A percentile compares a stretch with the other conserved stretches of the same genome.
phyloP scores from a whole-genome alignment of 345 rosid genomes.

The Balakata baccata region DNA sequence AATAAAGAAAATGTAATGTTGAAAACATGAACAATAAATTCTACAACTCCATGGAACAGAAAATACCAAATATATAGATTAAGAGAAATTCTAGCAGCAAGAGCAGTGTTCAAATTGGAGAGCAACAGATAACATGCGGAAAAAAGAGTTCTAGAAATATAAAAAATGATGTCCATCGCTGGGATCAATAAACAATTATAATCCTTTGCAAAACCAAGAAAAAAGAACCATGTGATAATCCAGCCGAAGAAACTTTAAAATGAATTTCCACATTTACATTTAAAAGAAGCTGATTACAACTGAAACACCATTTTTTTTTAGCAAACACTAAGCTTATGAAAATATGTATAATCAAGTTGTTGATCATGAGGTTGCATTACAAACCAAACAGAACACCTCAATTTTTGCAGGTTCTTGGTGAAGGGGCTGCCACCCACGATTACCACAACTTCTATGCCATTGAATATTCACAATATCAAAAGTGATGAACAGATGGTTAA shows the following conservation, averaged over 20 bases:
- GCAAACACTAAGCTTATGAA: no score
- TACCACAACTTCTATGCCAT: no score
- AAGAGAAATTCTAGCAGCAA: not conserved
- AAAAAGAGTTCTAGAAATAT: not conserved
- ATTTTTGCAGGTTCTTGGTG: not conserved
- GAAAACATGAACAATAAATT: slow-evolving; percentile 1
- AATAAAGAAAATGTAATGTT: not conserved
- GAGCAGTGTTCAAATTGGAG: not conserved
- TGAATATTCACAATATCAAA: no score
- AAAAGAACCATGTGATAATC: not conserved
- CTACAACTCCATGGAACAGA: not conserved
- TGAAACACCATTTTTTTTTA: no score
- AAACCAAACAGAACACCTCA: not conserved
- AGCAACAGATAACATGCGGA: not conserved
- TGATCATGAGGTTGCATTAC: not conserved
- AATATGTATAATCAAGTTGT: not conserved
- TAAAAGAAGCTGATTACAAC: not conserved
- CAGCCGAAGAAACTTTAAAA: not conserved
- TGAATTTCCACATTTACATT: not conserved
- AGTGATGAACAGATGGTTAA: no score
- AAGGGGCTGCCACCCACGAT: not conserved
- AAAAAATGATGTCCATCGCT: no score
- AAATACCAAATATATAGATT: not conserved
- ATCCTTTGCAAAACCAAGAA: not conserved
- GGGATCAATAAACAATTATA: not conserved